Base-by-base conservation (phyloP, 352 stramenopile genomes). In the Pythium vanterpoolii region DNA sequence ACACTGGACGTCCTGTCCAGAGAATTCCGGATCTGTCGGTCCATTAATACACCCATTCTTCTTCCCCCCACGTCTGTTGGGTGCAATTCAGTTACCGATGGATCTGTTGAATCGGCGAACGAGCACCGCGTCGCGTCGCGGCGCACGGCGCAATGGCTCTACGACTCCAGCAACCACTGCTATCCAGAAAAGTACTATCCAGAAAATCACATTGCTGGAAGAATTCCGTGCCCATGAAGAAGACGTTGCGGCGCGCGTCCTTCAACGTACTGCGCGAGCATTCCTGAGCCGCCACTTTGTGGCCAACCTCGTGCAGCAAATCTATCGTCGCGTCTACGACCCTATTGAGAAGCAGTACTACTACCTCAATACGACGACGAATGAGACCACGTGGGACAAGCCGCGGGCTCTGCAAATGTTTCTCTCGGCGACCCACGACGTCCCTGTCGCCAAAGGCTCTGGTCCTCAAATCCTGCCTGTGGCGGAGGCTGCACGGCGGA, bases 321-420 rank as follows among this genome's bases (percentile, higher is more conserved):
- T 86, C 24, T 90, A 88, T 61, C 64, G 83, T 44, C 76, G 77
- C 34, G 76, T 80, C 53, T 84, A 88, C 50, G 77, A 90, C 52
- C 72, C 77, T 23, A 73, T 87, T 24, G 69, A 66, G 33, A 83
- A 79, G 68, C 64, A 75, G 38, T 73, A 86, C 57, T 87, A 67
- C 58, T 90, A 87, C 57, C 60, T 90, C 53, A 90, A 90, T 56
- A 81, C 75, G 18, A 55, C 56, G 14, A 90, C 79, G n/a, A 78
- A 84, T 52, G 77, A 76, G 57, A 86, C 68, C 28, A 76, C 74
- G 30, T 90, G 77, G 77, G 72, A 86, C 6, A 73, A 76, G 28
- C 79, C 79, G 2, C 62, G 60, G 4, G 60, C 82, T 43, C 65
- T 90, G 3, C 40, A 59, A 18, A 61, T 74, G 28, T 86, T 90